Evolutionary conservation across 192 early-diverging fungal genomes (phyloP).

Genomic region (Coemansia asiatica): DNA sequence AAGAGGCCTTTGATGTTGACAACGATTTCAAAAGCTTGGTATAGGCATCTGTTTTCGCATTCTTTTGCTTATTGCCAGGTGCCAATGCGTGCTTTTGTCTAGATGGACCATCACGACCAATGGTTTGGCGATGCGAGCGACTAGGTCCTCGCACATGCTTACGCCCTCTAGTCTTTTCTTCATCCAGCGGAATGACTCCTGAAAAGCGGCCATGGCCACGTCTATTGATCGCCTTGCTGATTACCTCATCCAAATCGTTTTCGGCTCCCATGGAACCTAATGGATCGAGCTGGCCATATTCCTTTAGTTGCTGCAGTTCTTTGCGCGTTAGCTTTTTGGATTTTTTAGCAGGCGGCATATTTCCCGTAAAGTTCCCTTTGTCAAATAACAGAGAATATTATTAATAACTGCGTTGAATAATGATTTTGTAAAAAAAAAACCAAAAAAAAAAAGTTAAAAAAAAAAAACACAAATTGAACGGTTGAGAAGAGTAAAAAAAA

Average conservation of each 20-base stretch:
- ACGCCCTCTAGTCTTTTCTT: neutral
- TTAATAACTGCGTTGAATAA: neutral
- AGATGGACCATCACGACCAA: neutral
- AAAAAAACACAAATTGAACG: neutral
- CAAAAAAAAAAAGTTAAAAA: neutral
- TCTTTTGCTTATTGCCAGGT: constrained; percentile 13
- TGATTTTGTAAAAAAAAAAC: neutral
- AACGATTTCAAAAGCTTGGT: constrained; percentile 39
- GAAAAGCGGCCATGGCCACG: constrained; percentile 33
- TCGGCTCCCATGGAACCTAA: constrained; percentile 30
- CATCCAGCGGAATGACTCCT: constrained; percentile 8
- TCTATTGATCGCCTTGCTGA: constrained; percentile 49
- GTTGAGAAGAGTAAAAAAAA: neutral
- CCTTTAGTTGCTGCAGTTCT: constrained; percentile 60
- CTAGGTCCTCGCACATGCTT: neutral
- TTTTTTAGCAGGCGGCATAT: constrained; percentile 50
- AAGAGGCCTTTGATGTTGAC: neutral
- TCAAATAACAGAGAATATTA: neutral
- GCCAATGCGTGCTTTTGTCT: neutral
- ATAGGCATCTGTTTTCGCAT: constrained; percentile 29
- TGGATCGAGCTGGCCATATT: constrained; percentile 69
- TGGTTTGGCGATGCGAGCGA: neutral
- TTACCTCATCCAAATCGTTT: constrained; percentile 41
- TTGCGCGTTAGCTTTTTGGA: constrained; percentile 45
- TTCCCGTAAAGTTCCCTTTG: neutral